Conservation (phyloP, 768 basidiomycete genomes). For the Hygrophorus russula region DNA sequence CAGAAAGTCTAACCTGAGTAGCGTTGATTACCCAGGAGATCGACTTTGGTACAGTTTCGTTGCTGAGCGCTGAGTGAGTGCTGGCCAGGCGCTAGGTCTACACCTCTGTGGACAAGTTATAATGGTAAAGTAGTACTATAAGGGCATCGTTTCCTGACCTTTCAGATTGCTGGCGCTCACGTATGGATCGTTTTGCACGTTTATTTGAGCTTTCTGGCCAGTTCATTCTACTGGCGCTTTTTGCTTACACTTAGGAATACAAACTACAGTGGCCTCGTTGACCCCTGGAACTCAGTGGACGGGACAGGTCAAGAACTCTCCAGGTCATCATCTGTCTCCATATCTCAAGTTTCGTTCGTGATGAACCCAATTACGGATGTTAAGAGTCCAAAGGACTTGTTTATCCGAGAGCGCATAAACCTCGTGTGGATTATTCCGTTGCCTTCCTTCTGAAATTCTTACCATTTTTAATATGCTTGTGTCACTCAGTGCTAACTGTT, state of each 20-base stretch:
- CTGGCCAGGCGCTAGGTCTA: conserved; percentile 37
- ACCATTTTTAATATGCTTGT: background rate
- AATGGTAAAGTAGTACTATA: background rate
- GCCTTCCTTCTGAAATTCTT: conserved; percentile 46
- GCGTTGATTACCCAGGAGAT: conserved; percentile 59
- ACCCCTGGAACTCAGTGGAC: no score
- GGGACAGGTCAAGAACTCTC: no score
- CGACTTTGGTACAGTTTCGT: conserved; percentile 63
- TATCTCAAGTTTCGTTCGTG: conserved; percentile 10
- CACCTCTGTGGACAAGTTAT: conserved; percentile 23
- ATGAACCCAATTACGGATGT: conserved; percentile 8
- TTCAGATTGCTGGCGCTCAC: conserved; percentile 29
- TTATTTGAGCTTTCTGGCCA: no score
- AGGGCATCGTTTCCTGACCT: conserved; percentile 22
- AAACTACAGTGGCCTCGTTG: no score
- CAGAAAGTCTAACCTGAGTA: conserved; percentile 42
- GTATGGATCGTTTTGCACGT: conserved; percentile 40
- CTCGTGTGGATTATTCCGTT: conserved; percentile 41
- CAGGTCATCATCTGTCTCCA: background rate
- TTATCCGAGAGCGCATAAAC: conserved; percentile 10
- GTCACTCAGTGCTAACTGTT: no score
- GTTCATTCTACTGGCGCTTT: no score
- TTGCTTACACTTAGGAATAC: no score
- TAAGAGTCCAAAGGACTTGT: conserved; percentile 3
- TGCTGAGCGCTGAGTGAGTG: conserved; percentile 26